A percentile compares a stretch with the other conserved stretches of the same genome.
Conservation (phyloP, 2,329 filamentous ascomycete species). For the Iodosphaeria phyllophila region DNA sequence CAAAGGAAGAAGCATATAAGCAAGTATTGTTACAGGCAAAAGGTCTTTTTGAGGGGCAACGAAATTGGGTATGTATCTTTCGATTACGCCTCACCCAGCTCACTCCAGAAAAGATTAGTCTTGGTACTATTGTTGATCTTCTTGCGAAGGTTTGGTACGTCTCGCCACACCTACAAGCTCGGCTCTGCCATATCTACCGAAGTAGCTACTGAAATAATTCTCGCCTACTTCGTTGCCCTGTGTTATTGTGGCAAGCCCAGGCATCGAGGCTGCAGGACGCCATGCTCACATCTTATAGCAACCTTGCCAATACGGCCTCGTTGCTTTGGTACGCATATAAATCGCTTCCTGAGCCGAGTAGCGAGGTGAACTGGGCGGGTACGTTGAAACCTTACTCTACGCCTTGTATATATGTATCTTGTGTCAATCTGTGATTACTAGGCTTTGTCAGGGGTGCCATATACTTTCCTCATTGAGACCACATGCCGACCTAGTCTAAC, state of each 20-base stretch:
- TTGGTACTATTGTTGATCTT: neutral
- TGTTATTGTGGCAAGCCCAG: slow-evolving; percentile 2
- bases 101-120: neutral
- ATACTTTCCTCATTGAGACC: slow-evolving; percentile 1
- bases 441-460: slow-evolving; percentile 2
- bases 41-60: slow-evolving; percentile 51
- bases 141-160: neutral
- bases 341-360: slow-evolving; percentile 46
- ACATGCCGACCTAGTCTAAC: neutral
- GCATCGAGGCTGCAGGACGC: neutral
- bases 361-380: slow-evolving; percentile 61
- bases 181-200: neutral
- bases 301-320: slow-evolving; percentile 57
- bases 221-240: neutral
- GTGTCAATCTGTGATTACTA: too few species aligned
- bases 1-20: slow-evolving; percentile 54
- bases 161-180: neutral
- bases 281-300: slow-evolving; percentile 27
- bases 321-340: slow-evolving; percentile 67
- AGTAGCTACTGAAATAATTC: neutral
- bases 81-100: slow-evolving; percentile 1
- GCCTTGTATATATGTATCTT: too few species aligned
- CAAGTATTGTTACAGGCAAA: slow-evolving; percentile 55
- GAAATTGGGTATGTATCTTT: slow-evolving; percentile 49
- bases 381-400: too few species aligned